Evolutionary conservation across 139 green algal genomes (phyloP), one percentile per base, ranked within the genome.

Genomic region (Coccomyxa sp.): DNA sequence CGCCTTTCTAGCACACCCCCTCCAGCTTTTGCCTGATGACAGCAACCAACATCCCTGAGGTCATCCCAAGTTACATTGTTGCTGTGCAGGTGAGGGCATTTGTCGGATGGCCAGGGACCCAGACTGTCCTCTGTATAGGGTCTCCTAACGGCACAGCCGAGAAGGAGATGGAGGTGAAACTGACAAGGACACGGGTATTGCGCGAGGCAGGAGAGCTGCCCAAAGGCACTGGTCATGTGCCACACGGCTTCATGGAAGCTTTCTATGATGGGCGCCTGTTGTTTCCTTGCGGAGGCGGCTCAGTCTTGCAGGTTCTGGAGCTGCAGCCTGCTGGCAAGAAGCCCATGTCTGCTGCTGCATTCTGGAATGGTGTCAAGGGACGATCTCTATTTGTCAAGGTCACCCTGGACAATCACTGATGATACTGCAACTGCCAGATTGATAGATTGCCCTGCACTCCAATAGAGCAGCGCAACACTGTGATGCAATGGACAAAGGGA

Each of bases 291-390:
- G 83, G 81, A 1, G 80, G 18, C 58, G 67, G 60, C 17, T n/a
- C 63, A 31, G 82, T 89, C 67, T 79, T 95, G n/a, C 77, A 91
- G 76, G 57, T 94, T n/a, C 75, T 90, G 63, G 84, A 92, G 87
- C 78, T 98, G 63, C 94, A 98, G 89, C 91, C 87, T 3, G 89
- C 91, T 1, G 93, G 91, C 23, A 96, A 95, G 85, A 96, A 95
- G 79, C 86, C 84, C 13, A 92, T 97, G 86, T 28, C 80, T 7
- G 88, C 88, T 0, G 77, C 68, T 10, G 89, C 91, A 31, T 98
- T 95, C 81, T 60, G 83, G 13, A 98, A 98, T 79, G 95, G 95
- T 0, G 80, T 98, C 4, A 88, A 87, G 32, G 87, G 86, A 1
- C 67, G 77, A 23, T 21, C 16, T 18, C 3, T 80, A 1, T 80